Evolutionary conservation across 768 basidiomycete species (phyloP).

Genomic region (Amanita rubescens): DNA sequence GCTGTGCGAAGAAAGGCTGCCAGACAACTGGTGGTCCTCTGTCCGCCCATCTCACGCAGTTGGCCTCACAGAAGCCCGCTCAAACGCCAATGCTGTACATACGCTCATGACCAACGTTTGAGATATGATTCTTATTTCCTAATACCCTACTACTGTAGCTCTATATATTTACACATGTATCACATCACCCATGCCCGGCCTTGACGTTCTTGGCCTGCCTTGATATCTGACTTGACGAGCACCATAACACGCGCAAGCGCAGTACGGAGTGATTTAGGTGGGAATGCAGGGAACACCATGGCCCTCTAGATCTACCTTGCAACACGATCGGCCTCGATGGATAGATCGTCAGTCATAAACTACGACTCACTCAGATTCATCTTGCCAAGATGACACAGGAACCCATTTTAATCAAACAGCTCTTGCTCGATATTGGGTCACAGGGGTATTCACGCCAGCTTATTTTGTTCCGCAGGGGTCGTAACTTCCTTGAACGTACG

Average conservation of each 20-base stretch:
- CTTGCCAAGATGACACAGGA: conserved; percentile 62
- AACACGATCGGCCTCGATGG: background rate
- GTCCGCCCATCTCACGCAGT: background rate
- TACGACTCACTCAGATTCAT: conserved; percentile 75
- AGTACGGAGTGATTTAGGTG: conserved; percentile 78
- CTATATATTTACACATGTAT: too few relatives aligned
- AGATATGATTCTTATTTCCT: background rate
- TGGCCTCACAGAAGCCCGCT: background rate
- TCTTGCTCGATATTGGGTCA: conserved; percentile 41
- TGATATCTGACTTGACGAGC: conserved; percentile 58
- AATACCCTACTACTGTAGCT: too few relatives aligned
- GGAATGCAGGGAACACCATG: conserved; percentile 85
- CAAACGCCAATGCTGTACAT: background rate
- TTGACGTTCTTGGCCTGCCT: conserved; percentile 67
- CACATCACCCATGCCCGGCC: too few relatives aligned
- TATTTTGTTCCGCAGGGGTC: conserved; percentile 42
- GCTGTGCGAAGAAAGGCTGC: conserved; percentile 2
- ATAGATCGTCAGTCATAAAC: background rate
- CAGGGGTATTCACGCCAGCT: conserved; percentile 43
- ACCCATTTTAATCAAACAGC: conserved; percentile 72
- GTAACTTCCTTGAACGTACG: conserved; percentile 62
- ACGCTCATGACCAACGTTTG: background rate
- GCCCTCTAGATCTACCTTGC: conserved; percentile 59
- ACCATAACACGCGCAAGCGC: conserved; percentile 70
- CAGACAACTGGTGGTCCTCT: background rate